Base-by-base conservation (phyloP, 352 stramenopile species). In the Globisporangium uncinulatum region DNA sequence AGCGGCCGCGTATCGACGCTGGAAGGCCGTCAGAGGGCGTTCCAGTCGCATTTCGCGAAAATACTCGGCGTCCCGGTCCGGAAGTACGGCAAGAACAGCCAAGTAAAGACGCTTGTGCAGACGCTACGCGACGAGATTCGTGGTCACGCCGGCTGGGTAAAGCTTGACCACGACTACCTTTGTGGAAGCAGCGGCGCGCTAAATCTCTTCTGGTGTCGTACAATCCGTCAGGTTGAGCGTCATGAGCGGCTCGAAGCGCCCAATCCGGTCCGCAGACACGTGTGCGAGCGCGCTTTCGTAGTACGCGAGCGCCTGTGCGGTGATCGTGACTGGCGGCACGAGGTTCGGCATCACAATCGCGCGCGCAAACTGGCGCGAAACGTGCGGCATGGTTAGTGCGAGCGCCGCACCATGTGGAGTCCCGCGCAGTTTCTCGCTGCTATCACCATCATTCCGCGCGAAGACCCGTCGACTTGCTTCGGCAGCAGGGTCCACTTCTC, bases 291-390 rank as follows among this genome's bases (percentile, higher is more conserved):
- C 96, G 52, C 95, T 90, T 45, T 99, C 78, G 19, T 89, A 90
- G 76, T 99, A 99, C 34, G 76, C 82, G n/a, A 98, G 61, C 6
- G 97, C 97, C 65, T 95, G 68, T 57, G 96, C 86, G 6, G 95
- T 97, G 6, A 84, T 99, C 5, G 92, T 98, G 13, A 99, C 89
- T 14, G 97, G 96, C 43, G 97, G 97, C 70, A 97, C 94, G 9
- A 99, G 74, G 76, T 99, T 99, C 47, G 97, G 97, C 97, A 99
- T 99, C 31, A 97, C 96, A 56, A 99, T 93, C 70, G 83, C 89
- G 31, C 82, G 81, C 47, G 78, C 78, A 57, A 97, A 96, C 64
- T 93, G 84, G 59, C 67, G 70, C 51, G 83, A 67, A n/a, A 90
- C 86, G 61, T 95, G 82, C 43, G 68, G 65, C 58, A 96, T 86